Evolutionary conservation across 192 early-diverging fungal species (phyloP), one percentile per base, ranked within the genome.

Genomic region (Fimicolochytrium jonesii): DNA sequence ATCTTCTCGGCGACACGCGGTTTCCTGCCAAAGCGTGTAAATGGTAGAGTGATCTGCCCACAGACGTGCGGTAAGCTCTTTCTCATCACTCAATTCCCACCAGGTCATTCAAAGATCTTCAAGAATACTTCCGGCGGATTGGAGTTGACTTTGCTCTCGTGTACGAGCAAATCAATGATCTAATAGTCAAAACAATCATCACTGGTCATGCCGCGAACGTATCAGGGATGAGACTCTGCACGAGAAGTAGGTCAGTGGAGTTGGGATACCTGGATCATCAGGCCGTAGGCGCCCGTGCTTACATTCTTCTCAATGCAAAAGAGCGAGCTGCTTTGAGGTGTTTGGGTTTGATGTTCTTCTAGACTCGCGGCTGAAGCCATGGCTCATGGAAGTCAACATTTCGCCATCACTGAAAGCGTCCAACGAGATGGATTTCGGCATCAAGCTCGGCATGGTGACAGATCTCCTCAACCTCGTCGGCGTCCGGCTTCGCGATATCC

Each of bases 301-400:
- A n/a, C 31, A n/a, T n/a, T n/a, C n/a, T n/a, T n/a, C n/a, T n/a
- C n/a, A n/a, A n/a, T n/a, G n/a, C n/a, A n/a, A n/a, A n/a, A 69
- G 70, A 18, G 60, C 61, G 34, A 67, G 66, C 51, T 81, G 76
- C 50, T 82, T 73, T 43, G 80, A 82, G 56, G 58, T 78, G n/a
- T 82, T 78, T 39, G 80, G 80, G n/a, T 82, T 78, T 49, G 80
- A 82, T 46, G 70, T 82, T 10, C 60, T 82, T 17, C 56, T 82
- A 20, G 80, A 82, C 47, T 34, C 61, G n/a, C 51, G 67, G 28
- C 61, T 82, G 43, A 68, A 76, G 34, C 80, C 80, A 32, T 82
- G 80, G 80, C 48, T 82, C n/a, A 82, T 82, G 68, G 80, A 82
- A 58, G 80, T 82, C 35, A 82, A 82, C 56, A 76, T 76, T 10